These are phyloP conservation scores for Plasmodium vinckei DNA, from an alignment of 169 alveolate genomes.

Conservation along the genomic window DNA sequence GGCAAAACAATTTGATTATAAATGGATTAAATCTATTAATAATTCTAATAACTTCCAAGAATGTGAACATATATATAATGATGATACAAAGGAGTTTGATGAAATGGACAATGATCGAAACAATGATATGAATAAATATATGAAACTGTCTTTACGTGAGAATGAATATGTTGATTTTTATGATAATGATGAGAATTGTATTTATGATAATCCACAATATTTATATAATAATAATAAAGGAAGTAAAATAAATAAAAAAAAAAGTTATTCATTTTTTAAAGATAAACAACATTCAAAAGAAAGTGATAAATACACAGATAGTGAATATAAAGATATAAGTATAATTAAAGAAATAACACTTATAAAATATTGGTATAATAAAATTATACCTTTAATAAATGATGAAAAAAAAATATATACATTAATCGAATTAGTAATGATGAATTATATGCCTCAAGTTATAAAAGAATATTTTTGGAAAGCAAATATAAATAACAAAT, in stretches of 20 bases:
- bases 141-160: constrained; percentile 45
- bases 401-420: constrained; percentile 59
- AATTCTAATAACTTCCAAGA: not conserved
- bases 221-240: not conserved
- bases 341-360: constrained; percentile 22
- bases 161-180: constrained; percentile 10
- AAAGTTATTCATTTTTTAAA: not conserved
- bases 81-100: constrained; percentile 3
- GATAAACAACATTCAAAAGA: not conserved
- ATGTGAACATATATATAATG: constrained; percentile 45
- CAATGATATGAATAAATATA: constrained; percentile 11
- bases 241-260: not conserved
- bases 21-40: not conserved
- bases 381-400: constrained; percentile 56
- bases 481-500: constrained; percentile 42
- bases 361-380: constrained; percentile 66
- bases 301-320: not conserved
- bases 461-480: constrained; percentile 71
- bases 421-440: constrained; percentile 23
- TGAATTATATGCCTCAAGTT: constrained; percentile 37
- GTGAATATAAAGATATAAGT: not conserved
- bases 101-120: constrained; percentile 12
- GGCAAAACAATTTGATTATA: no score
- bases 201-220: not conserved
- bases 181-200: not conserved